phyloP scores from a whole-genome alignment of 139 green algal genomes.

The Micromonas pusilla region DNA sequence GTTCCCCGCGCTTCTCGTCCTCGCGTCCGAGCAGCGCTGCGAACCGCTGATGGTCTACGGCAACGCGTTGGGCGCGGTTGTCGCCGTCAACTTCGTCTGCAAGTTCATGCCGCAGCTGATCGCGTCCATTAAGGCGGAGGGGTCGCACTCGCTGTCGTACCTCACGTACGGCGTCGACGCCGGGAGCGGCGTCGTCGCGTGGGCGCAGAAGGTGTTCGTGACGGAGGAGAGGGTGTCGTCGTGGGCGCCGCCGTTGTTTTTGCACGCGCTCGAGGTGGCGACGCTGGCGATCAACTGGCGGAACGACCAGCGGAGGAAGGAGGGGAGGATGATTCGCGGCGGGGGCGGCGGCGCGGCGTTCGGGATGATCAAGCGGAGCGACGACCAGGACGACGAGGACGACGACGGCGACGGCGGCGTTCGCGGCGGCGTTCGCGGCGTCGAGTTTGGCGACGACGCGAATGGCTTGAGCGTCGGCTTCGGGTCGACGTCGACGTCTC shows the following conservation, averaged over 20 bases:
- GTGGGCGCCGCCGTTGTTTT: background rate
- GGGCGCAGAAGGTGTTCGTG: conserved; percentile 1
- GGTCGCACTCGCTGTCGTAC: background rate
- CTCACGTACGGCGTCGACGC: conserved; percentile 12
- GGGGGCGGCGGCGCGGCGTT: no score
- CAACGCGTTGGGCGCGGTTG: background rate
- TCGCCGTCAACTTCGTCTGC: background rate
- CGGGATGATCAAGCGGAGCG: no score
- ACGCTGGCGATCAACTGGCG: background rate
- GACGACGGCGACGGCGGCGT: no score
- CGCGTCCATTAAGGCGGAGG: background rate
- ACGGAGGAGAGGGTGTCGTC: background rate
- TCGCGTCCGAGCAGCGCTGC: background rate
- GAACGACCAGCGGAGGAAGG: background rate
- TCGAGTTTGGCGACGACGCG: no score
- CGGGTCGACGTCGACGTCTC: no score
- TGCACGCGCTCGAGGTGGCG: background rate
- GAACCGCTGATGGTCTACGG: background rate
- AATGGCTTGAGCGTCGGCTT: no score
- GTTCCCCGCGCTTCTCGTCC: background rate
- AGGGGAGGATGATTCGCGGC: no score
- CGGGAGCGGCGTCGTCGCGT: background rate
- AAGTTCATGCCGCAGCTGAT: conserved; percentile 13
- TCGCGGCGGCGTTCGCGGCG: no score
- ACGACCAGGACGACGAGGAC: no score